phyloP scores from a whole-genome alignment of 768 basidiomycete species.

The Panus rudis region DNA sequence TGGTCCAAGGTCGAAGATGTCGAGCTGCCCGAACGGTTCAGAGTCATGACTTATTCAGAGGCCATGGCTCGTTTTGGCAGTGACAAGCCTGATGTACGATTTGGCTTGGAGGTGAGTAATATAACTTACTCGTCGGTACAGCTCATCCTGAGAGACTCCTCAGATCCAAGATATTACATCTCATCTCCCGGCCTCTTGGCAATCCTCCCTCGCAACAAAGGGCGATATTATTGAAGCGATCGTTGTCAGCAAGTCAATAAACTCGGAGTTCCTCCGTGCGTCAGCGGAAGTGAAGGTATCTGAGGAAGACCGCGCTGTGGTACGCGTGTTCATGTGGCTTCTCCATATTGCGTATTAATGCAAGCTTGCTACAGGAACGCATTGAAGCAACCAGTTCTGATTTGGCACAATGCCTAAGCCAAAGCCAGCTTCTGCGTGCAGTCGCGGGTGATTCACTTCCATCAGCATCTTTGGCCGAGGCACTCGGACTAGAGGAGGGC shows the following conservation, averaged over 20 bases:
- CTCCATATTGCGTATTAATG: no score
- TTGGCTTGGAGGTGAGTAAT: conserved; percentile 71
- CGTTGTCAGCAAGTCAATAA: conserved; percentile 2
- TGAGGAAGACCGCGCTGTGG: conserved; percentile 6
- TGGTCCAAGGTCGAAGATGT: conserved; percentile 69
- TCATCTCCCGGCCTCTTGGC: conserved; percentile 8
- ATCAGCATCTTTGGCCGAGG: no score
- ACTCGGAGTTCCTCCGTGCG: conserved; percentile 3
- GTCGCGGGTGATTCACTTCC: no score
- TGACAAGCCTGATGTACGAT: conserved; percentile 92
- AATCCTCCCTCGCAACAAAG: conserved; percentile 5
- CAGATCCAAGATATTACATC: conserved; percentile 20
- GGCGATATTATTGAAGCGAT: conserved; percentile 16
- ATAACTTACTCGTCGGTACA: conserved; percentile 1
- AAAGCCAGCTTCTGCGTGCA: no score
- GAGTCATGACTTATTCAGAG: conserved; percentile 81
- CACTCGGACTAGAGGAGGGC: conserved; percentile 33
- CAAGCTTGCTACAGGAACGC: no score
- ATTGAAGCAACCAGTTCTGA: no score
- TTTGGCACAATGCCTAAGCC: no score
- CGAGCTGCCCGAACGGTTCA: conserved; percentile 54
- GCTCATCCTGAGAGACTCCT: not conserved
- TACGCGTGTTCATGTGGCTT: conserved; percentile 2
- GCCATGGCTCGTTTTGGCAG: conserved; percentile 96
- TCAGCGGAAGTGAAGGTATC: not conserved